Percentiles rank a stretch among this genome's conserved stretches.
phyloP scores from a whole-genome alignment of 495 filamentous ascomycete species.

The Tirmania nivea region DNA sequence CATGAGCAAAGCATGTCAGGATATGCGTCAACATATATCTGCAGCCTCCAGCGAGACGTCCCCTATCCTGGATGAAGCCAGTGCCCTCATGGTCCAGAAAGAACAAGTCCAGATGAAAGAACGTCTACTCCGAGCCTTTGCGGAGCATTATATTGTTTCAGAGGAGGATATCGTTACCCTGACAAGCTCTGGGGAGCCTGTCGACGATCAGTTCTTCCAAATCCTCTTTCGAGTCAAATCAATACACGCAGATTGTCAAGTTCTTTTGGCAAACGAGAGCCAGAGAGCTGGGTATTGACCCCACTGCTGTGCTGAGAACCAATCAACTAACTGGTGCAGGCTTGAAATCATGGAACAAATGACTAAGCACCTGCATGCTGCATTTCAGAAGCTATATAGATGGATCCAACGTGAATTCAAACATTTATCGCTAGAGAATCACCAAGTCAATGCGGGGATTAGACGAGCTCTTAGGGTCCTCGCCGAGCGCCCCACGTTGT shows the following conservation, averaged over 20 bases:
- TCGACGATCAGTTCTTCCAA: constrained; percentile 70
- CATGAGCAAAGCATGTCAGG: constrained; percentile 60
- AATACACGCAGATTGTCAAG: constrained; percentile 69
- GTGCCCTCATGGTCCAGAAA: constrained; percentile 50
- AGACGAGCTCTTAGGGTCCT: constrained; percentile 67
- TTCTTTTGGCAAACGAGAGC: constrained; percentile 73
- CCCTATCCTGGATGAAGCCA: constrained; percentile 59
- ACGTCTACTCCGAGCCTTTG: constrained; percentile 60
- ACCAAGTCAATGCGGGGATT: constrained; percentile 72
- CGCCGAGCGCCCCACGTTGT: constrained; percentile 71
- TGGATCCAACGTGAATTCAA: constrained; percentile 94
- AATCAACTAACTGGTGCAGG: constrained; percentile 6
- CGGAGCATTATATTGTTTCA: constrained; percentile 60
- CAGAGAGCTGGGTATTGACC: constrained; percentile 36
- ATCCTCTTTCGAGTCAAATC: constrained; percentile 63
- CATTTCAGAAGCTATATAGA: constrained; percentile 82
- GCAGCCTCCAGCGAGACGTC: constrained; percentile 53
- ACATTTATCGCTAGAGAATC: constrained; percentile 78
- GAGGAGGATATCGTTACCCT: constrained; percentile 53
- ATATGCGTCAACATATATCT: constrained; percentile 56
- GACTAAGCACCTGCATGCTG: constrained; percentile 63
- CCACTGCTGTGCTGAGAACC: constrained; percentile 26
- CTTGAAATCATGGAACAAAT: constrained; percentile 74
- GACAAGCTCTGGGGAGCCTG: constrained; percentile 53
- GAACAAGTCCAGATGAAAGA: constrained; percentile 69